phyloP scores from a whole-genome alignment of 805 yeast species.

The Helenozyma rhizophorensis region DNA sequence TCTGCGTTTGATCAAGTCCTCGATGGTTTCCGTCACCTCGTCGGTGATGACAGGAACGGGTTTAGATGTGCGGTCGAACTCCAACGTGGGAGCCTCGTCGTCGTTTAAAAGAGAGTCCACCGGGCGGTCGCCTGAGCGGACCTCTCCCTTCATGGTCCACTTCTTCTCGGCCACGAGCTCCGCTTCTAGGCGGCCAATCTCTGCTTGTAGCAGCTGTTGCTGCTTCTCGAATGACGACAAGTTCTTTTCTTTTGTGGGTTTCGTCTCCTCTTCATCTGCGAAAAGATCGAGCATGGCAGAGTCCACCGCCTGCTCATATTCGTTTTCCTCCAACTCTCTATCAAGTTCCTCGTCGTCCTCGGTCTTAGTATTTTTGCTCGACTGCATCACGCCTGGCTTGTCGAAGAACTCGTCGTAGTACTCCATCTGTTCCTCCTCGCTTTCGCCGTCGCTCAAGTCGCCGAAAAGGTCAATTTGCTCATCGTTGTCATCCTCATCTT shows the following conservation, averaged over 20 bases:
- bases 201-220: constrained; percentile 69
- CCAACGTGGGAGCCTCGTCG: constrained; percentile 49
- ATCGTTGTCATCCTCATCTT: constrained; percentile 40
- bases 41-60: constrained; percentile 94
- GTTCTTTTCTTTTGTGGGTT: constrained; percentile 21
- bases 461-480: constrained; percentile 38
- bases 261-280: constrained; percentile 35
- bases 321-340: constrained; percentile 49
- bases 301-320: constrained; percentile 56
- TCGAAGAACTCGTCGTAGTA: constrained; percentile 69
- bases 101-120: constrained; percentile 78
- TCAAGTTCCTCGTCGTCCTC: constrained; percentile 36
- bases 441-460: constrained; percentile 25
- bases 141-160: constrained; percentile 96
- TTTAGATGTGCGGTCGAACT: constrained; percentile 89
- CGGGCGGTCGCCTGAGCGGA: constrained; percentile 74
- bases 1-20: constrained; percentile 83
- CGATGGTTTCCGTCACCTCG: constrained; percentile 80
- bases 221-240: constrained; percentile 80
- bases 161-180: constrained; percentile 87
- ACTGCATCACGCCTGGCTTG: constrained; percentile 29
- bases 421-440: constrained; percentile 52
- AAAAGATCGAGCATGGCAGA: constrained; percentile 61
- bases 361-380: constrained; percentile 11
- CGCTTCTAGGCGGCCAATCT: constrained; percentile 74